Percentiles rank a stretch among this genome's conserved stretches.
Conservation (phyloP, 306 rosid species). For the Cucumis cinereus region DNA sequence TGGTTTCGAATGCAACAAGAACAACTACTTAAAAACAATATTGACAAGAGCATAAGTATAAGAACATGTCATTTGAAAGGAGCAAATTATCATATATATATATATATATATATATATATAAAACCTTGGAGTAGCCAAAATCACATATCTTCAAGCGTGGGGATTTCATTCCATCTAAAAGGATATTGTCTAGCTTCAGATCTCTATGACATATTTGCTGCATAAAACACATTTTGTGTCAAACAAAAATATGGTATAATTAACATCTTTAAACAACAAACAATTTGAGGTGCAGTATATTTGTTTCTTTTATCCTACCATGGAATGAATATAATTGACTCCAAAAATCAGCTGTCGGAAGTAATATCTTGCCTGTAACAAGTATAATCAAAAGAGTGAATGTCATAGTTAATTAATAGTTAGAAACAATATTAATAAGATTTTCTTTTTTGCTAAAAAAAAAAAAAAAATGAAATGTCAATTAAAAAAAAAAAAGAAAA, state of each 20-base stretch:
- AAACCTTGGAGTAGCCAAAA: not conserved
- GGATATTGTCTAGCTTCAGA: too few species aligned
- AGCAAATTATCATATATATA: too few species aligned
- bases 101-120: too few species aligned
- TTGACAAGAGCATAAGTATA: not conserved
- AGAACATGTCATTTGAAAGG: not conserved
- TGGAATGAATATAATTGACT: not conserved
- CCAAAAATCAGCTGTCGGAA: not conserved
- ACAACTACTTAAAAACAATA: slow-evolving; percentile 24
- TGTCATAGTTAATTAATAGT: too few species aligned
- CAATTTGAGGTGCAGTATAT: not conserved
- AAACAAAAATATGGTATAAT: not conserved
- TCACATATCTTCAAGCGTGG: not conserved
- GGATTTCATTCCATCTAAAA: not conserved
- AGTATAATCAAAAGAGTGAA: not conserved
- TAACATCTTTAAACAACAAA: not conserved
- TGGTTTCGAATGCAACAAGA: slow-evolving; percentile 45
- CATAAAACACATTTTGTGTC: not conserved
- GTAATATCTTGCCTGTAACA: not conserved
- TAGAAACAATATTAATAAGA: too few species aligned
- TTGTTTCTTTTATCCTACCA: not conserved
- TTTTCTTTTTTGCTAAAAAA: too few species aligned
- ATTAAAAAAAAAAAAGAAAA: too few species aligned
- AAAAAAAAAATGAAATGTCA: too few species aligned
- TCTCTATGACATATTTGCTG: too few species aligned